phyloP scores from a whole-genome alignment of 805 yeast species.

The Teunomyces gatunensis region DNA sequence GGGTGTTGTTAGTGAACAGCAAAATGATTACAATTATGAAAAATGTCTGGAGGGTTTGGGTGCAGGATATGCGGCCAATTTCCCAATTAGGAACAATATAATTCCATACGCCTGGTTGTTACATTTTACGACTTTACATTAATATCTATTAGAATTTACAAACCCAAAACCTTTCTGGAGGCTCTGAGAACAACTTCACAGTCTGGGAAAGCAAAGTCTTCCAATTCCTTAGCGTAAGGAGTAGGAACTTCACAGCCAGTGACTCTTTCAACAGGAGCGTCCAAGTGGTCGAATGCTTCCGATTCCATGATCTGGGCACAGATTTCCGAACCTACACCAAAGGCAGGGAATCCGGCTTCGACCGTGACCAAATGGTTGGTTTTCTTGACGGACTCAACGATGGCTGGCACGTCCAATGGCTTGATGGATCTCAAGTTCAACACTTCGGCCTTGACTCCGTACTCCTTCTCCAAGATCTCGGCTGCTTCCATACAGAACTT shows the following conservation, averaged over 20 bases:
- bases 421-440: slow-evolving; percentile 94
- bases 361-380: slow-evolving; percentile 95
- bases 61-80: neutral
- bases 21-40: neutral
- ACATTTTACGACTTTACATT: neutral
- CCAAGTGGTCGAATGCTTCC: slow-evolving; percentile 96
- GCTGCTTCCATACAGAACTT: slow-evolving; percentile 88
- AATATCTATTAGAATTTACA: slow-evolving; percentile 36
- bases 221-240: slow-evolving; percentile 94
- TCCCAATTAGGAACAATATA: neutral
- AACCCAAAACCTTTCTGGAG: slow-evolving; percentile 71
- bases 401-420: slow-evolving; percentile 89
- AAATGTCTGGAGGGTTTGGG: neutral
- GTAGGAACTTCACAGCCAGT: slow-evolving; percentile 99
- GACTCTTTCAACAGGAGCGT: slow-evolving; percentile 97
- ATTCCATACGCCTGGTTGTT: neutral
- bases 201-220: slow-evolving; percentile 99
- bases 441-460: slow-evolving; percentile 90
- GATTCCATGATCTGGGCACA: slow-evolving; percentile 98
- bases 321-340: slow-evolving; percentile 98
- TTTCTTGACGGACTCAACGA: slow-evolving; percentile 87
- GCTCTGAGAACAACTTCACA: slow-evolving; percentile 86
- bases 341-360: slow-evolving; percentile 97
- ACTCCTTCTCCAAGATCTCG: slow-evolving; percentile 73
- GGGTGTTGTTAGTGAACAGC: neutral